Evolutionary conservation across 2,329 filamentous ascomycete species (phyloP).

Genomic region (Lojkania enalia): DNA sequence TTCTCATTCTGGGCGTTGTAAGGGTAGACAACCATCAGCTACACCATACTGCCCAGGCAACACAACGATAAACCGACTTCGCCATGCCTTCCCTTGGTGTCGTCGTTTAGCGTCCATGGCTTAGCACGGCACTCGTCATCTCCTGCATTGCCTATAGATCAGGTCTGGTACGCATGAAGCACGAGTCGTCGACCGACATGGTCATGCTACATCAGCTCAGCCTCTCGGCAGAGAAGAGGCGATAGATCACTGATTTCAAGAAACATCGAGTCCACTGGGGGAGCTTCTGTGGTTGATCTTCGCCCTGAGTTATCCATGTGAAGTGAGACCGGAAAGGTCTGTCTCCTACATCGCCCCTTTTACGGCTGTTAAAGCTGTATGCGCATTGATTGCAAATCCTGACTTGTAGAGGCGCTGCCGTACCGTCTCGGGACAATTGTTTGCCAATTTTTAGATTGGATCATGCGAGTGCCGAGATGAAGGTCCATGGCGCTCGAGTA

Average conservation of each 20-base stretch:
- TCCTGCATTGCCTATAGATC: conserved; percentile 1
- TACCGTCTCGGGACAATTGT: conserved; percentile 1
- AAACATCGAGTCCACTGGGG: conserved; percentile 1
- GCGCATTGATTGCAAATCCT: conserved; percentile 1
- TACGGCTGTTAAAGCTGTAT: conserved; percentile 1
- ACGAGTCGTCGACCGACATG: neutral
- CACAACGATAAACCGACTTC: neutral
- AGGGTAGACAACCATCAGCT: conserved; percentile 2
- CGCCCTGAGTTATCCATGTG: conserved; percentile 1
- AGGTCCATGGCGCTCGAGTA: conserved; percentile 1
- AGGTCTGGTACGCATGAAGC: conserved; percentile 3
- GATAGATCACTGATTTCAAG: neutral
- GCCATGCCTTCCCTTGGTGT: neutral
- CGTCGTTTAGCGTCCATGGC: conserved; percentile 1
- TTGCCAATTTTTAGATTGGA: conserved; percentile 1
- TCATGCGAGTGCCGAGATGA: neutral
- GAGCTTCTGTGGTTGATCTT: conserved; percentile 2
- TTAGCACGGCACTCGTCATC: neutral
- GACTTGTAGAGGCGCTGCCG: conserved; percentile 1
- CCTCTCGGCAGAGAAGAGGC: conserved; percentile 3
- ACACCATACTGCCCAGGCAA: conserved; percentile 1
- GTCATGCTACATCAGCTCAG: conserved; percentile 2
- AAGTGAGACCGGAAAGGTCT: conserved; percentile 1
- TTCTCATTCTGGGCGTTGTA: neutral
- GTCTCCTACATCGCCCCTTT: conserved; percentile 1